Conservation (phyloP, 768 basidiomycete genomes). For the Leccinum disarticulatum region DNA sequence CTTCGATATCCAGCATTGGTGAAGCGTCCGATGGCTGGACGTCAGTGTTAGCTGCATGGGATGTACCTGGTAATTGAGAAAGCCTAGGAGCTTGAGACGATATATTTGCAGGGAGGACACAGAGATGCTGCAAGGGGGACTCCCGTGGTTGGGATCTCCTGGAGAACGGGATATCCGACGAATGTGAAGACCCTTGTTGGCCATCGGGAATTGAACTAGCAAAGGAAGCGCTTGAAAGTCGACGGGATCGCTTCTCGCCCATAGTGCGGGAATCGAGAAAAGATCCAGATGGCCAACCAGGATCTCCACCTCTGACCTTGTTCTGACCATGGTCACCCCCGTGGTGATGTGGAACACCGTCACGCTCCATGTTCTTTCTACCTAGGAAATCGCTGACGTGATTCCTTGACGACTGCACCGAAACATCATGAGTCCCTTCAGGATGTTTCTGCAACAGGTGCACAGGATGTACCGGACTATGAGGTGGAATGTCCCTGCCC, state of each 20-base stretch:
- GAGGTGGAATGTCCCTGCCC: constrained; percentile 47
- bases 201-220: constrained; percentile 22
- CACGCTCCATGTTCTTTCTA: constrained; percentile 22
- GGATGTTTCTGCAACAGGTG: constrained; percentile 63
- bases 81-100: constrained; percentile 14
- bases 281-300: constrained; percentile 8
- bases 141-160: constrained; percentile 45
- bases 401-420: constrained; percentile 18
- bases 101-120: constrained; percentile 21
- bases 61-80: constrained; percentile 46
- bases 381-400: constrained; percentile 17
- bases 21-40: constrained; percentile 21
- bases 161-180: constrained; percentile 20
- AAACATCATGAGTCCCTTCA: constrained; percentile 18
- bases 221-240: constrained; percentile 24
- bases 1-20: constrained; percentile 52
- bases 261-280: constrained; percentile 18
- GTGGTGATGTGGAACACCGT: constrained; percentile 8
- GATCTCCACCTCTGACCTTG: constrained; percentile 20
- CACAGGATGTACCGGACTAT: constrained; percentile 40
- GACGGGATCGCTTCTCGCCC: constrained; percentile 22
- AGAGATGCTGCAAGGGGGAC: constrained; percentile 37
- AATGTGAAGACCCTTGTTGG: constrained; percentile 22
- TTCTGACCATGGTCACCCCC: constrained; percentile 21
- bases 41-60: constrained; percentile 43